A percentile compares a stretch with the other conserved stretches of the same genome.
phyloP scores from a whole-genome alignment of 345 rosid genomes.

The Cardamine chenopodiifolia region DNA sequence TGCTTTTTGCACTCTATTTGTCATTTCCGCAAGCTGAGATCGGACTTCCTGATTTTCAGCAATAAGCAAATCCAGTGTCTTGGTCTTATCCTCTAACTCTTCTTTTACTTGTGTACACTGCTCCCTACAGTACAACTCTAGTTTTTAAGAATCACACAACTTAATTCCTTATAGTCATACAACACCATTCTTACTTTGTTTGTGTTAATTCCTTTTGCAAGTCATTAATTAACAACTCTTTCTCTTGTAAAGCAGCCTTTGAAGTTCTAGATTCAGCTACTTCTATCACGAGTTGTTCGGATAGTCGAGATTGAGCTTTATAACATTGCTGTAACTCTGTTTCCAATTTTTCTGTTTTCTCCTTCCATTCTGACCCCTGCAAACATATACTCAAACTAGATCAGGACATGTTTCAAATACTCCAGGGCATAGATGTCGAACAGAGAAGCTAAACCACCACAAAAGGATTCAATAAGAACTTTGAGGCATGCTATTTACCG shows the following conservation, averaged over 20 bases:
- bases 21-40: conserved; percentile 64
- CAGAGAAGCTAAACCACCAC: background rate
- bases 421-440: background rate
- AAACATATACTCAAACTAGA: conserved; percentile 20
- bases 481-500: background rate
- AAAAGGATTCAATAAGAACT: conserved; percentile 1
- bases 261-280: conserved; percentile 77
- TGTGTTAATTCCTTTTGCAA: conserved; percentile 56
- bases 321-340: conserved; percentile 88
- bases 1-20: conserved; percentile 66
- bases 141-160: background rate
- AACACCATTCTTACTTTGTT: conserved; percentile 52
- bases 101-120: conserved; percentile 57
- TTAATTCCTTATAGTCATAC: conserved; percentile 7
- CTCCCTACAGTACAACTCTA: conserved; percentile 52
- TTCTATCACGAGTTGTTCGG: conserved; percentile 90
- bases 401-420: background rate
- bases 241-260: conserved; percentile 73
- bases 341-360: conserved; percentile 78
- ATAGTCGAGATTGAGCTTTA: conserved; percentile 85
- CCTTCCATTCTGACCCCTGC: conserved; percentile 96
- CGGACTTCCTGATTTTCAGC: conserved; percentile 64
- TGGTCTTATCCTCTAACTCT: conserved; percentile 69
- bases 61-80: conserved; percentile 62
- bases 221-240: conserved; percentile 54